Evolutionary conservation across 139 green algal species (phyloP), one percentile per base, ranked within the genome.

Genomic region (Diplosphaera chodatii): DNA sequence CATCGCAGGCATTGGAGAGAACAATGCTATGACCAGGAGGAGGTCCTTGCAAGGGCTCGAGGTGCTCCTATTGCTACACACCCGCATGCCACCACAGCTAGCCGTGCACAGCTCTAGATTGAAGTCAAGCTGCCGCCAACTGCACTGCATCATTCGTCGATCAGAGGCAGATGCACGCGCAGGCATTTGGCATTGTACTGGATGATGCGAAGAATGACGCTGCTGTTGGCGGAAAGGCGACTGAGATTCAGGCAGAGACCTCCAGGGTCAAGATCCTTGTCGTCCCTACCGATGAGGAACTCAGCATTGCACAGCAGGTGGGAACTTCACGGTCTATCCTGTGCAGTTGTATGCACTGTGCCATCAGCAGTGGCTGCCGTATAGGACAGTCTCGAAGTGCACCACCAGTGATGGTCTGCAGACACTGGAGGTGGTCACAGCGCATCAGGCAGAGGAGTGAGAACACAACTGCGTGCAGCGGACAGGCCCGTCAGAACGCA

Each of bases 261-360:
- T 80, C 73, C 21, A 32, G 56, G 25, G 68, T 84, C 13, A 84
- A 88, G 74, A 79, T 97, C 41, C 76, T 96, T 74, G 88, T 97
- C 23, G 80, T 97, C 3, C 92, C 91, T 2, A 97, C 92, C 4
- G 90, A 97, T 69, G 92, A 97, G 76, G 92, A 97, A 80, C 78
- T 97, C 56, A 82, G 55, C 55, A 97, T 97, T 32, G 92, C 92
- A 18, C 79, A 90, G 76, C 87, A 97, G 67, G 48, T 59, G 16
- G 16, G n/a, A n/a, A n/a, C n/a, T n/a, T n/a, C n/a, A n/a, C n/a
- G n/a, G n/a, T n/a, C n/a, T n/a, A n/a, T n/a, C n/a, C n/a, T n/a
- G n/a, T n/a, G n/a, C n/a, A n/a, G n/a, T n/a, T n/a, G n/a, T n/a
- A n/a, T n/a, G n/a, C n/a, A n/a, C n/a, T n/a, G n/a, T n/a, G n/a